These are phyloP conservation scores for Chimonanthus salicifolius DNA, from an alignment of 164 flowering plant genomes.

Conservation along the genomic window DNA sequence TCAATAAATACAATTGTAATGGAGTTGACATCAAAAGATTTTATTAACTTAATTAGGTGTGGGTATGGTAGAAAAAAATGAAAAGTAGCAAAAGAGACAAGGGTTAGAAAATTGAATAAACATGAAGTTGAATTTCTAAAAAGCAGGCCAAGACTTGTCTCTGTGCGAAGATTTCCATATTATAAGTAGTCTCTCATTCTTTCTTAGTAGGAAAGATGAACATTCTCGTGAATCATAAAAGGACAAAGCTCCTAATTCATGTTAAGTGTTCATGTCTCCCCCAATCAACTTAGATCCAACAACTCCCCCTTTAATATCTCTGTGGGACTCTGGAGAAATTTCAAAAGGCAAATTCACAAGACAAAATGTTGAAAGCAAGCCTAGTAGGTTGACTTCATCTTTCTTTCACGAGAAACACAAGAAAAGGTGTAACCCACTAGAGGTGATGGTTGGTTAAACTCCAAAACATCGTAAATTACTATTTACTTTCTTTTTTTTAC, in stretches of 20 bases:
- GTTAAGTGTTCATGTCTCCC: background rate
- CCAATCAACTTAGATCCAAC: background rate
- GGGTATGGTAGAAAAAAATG: no score
- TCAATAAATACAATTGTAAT: no score
- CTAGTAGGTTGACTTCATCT: background rate
- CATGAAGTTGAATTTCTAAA: no score
- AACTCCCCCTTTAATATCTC: background rate
- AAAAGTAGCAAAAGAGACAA: no score
- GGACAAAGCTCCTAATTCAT: background rate
- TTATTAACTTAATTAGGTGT: no score
- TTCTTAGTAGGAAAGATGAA: background rate
- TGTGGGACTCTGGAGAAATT: background rate
- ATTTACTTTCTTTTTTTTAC: no score
- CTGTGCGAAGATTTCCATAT: background rate
- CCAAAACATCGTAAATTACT: background rate
- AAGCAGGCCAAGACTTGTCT: background rate
- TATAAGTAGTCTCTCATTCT: no score
- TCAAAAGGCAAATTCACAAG: background rate
- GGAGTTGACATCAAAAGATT: no score
- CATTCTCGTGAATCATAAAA: background rate
- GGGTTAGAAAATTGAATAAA: no score
- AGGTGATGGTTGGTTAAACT: background rate
- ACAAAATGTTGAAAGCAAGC: background rate
- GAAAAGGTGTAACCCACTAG: background rate
- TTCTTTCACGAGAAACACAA: background rate